These are phyloP conservation scores for Neotropicomus parvogracilis DNA, from an alignment of 1,284 basidiomycete species.

Conservation along the genomic window DNA sequence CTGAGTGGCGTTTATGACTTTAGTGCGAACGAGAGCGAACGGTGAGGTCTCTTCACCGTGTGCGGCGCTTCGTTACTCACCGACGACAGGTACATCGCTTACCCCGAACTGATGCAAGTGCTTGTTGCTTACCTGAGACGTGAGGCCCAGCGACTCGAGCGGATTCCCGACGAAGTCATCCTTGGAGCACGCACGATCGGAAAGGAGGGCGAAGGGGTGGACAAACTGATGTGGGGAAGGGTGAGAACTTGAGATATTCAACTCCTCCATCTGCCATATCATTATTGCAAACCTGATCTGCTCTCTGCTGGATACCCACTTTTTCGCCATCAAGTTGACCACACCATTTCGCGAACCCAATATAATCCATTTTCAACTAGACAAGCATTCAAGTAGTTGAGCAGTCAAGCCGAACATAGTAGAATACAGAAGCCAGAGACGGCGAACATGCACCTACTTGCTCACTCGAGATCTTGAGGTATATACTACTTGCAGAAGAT, in stretches of 20 bases:
- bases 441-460: too few species aligned
- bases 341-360: too few species aligned
- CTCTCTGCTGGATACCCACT: neutral
- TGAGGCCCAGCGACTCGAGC: constrained; percentile 74
- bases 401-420: too few species aligned
- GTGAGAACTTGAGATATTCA: constrained; percentile 16
- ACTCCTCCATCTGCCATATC: neutral
- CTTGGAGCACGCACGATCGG: constrained; percentile 37
- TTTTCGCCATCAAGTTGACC: too few species aligned
- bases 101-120: constrained; percentile 74
- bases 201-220: constrained; percentile 27
- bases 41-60: constrained; percentile 18
- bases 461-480: too few species aligned
- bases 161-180: constrained; percentile 68
- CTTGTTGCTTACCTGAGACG: constrained; percentile 76
- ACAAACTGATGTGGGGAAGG: constrained; percentile 25
- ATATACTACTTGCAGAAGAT: too few species aligned
- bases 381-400: too few species aligned
- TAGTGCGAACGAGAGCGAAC: constrained; percentile 45
- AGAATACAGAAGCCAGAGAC: too few species aligned
- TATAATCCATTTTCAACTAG: too few species aligned
- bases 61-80: neutral
- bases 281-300: constrained; percentile 2
- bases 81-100: constrained; percentile 62
- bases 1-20: constrained; percentile 73